Evolutionary conservation across 202 grass and related monocot genomes (phyloP), one percentile per base, ranked within the genome.

Genomic region (Saccharum hybrid): DNA sequence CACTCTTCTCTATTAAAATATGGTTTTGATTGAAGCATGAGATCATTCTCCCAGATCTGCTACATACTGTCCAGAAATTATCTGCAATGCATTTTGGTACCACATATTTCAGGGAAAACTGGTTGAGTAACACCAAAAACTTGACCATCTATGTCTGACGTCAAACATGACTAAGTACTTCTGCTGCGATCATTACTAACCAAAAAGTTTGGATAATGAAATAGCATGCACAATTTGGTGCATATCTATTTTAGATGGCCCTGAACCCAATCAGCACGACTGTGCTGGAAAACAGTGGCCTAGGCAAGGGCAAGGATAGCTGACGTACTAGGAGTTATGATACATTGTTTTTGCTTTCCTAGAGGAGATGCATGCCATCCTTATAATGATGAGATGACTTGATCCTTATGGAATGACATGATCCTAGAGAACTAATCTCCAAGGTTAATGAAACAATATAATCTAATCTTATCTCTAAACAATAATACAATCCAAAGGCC

Each of bases 151-250:
- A n/a, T n/a, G n/a, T n/a, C n/a, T n/a, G n/a, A n/a, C n/a, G n/a
- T n/a, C n/a, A n/a, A n/a, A n/a, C n/a, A n/a, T 18, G 13, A 80
- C n/a, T 3, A 41, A 41, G n/a, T 60, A 73, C 12, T 72, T 74
- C 16, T 5, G 21, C 0, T 39, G 11, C 0, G 11, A 82, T n/a
- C 23, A 45, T 31, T 43, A 61, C 66, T 71, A 72, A 45, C 40
- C 14, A 43, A 61, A 13, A 76, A 43, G 30, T 59, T 59, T 2
- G 2, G 19, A 59, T 10, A 59, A 22, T 59, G 54, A 59, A 21
- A 59, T 22, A 59, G 19, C 54, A 19, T 59, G 54, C 7, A 59
- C n/a, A 75, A 65, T 66, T 36, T 66, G 63, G 31, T 66, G 31
- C 15, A 37, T 9, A 66, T 19, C 14, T 66, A 66, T 16, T 6